Evolutionary conservation across 2,329 filamentous ascomycete genomes (phyloP).

Genomic region (Trichoderma sp.): DNA sequence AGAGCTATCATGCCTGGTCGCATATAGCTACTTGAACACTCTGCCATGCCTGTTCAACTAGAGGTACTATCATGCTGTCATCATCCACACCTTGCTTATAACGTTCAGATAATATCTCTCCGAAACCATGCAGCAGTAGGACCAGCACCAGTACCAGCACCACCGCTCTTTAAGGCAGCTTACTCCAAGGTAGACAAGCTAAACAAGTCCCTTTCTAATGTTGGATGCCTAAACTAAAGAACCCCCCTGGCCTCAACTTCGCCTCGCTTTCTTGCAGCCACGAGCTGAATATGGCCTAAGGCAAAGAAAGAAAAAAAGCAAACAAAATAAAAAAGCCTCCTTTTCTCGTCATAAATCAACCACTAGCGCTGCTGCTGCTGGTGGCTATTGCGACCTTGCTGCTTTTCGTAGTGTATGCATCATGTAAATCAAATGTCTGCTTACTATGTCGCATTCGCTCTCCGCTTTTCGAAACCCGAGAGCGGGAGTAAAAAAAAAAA

Average conservation of each 20-base stretch:
- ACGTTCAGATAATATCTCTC: not conserved
- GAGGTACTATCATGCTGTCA: not conserved
- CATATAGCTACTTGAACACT: not conserved
- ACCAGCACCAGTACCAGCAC: not conserved
- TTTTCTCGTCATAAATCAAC: not conserved
- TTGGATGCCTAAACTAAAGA: not conserved
- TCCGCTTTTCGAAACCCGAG: not conserved
- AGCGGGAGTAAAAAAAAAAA: not conserved
- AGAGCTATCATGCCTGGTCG: too few species aligned
- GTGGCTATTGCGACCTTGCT: not conserved
- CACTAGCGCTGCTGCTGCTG: not conserved
- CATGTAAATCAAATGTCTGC: not conserved
- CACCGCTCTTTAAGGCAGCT: not conserved
- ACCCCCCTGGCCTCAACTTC: not conserved
- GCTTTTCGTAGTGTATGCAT: not conserved
- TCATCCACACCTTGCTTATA: not conserved
- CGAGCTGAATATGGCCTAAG: not conserved
- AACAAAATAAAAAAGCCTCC: not conserved
- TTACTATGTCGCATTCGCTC: not conserved
- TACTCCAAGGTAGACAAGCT: not conserved
- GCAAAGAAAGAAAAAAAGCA: not conserved
- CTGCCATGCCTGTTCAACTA: not conserved
- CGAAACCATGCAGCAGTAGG: not conserved
- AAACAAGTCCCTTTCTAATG: not conserved
- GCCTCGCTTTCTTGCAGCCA: not conserved